These are phyloP conservation scores for Gonapodya sp. DNA, from an alignment of 192 early-diverging fungal species.

Conservation along the genomic window DNA sequence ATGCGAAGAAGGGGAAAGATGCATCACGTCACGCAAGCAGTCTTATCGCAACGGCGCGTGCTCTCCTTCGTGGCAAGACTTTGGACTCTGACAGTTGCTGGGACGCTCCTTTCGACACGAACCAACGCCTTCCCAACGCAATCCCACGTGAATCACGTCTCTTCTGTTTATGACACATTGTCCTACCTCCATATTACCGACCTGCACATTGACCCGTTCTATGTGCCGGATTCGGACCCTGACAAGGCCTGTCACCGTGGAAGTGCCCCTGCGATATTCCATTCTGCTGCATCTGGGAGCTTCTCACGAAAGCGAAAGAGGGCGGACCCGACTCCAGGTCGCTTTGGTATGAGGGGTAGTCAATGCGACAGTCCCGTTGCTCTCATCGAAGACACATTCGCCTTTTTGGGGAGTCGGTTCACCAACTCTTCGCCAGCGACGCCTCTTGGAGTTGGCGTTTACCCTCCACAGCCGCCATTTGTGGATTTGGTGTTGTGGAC, in stretches of 20 bases:
- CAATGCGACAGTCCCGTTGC: slow-evolving; percentile 24
- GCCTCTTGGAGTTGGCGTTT: not conserved
- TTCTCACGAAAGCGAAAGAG: not conserved
- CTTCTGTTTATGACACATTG: too few relatives aligned
- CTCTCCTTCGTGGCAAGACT: too few relatives aligned
- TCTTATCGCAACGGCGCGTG: too few relatives aligned
- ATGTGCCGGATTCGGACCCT: not conserved
- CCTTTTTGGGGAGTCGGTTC: not conserved
- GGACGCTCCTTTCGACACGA: too few relatives aligned
- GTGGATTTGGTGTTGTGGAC: slow-evolving; percentile 34
- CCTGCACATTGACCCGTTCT: not conserved
- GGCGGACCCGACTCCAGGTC: not conserved
- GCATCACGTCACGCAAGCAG: not conserved
- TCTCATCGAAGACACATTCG: slow-evolving; percentile 20
- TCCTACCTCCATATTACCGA: not conserved
- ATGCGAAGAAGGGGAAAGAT: not conserved
- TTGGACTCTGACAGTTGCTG: too few relatives aligned
- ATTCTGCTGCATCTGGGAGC: not conserved
- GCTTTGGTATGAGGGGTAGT: slow-evolving; percentile 23
- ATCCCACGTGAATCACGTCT: too few relatives aligned
- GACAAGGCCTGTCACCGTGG: not conserved
- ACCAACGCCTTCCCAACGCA: too few relatives aligned
- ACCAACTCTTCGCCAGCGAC: not conserved
- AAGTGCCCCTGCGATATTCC: not conserved
- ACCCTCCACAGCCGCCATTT: slow-evolving; percentile 8